Percentiles rank a stretch among this genome's conserved stretches.
These are phyloP conservation scores for Alternaria brassicicola DNA, from an alignment of 2,329 filamentous ascomycete genomes.

Conservation along the genomic window DNA sequence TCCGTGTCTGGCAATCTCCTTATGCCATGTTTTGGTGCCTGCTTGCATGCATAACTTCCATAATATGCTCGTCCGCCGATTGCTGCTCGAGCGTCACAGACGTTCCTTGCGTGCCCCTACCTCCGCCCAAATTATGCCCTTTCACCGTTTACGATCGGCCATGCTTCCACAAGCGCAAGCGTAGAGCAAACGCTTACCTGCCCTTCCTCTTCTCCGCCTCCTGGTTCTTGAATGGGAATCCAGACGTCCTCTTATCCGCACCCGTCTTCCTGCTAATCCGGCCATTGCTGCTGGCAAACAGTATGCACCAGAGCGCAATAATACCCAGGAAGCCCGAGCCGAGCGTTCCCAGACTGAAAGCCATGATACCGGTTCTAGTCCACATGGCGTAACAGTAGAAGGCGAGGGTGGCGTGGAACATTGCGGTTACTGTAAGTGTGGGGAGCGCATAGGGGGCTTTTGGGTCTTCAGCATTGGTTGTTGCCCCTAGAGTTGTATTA, in stretches of 20 bases:
- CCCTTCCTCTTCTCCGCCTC: constrained; percentile 61
- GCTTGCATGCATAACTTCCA: neutral
- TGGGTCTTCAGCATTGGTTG: constrained; percentile 45
- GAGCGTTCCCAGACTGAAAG: constrained; percentile 65
- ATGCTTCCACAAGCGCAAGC: neutral
- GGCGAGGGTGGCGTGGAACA: constrained; percentile 66
- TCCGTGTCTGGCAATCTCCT: neutral
- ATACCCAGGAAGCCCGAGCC: constrained; percentile 64
- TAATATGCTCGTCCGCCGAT: neutral
- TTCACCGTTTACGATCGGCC: neutral
- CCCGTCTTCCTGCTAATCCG: constrained; percentile 67
- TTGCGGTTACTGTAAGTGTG: constrained; percentile 67
- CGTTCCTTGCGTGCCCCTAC: neutral
- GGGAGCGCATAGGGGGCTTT: constrained; percentile 63
- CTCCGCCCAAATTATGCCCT: neutral
- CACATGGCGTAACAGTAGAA: constrained; percentile 70
- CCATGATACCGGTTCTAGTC: constrained; percentile 60
- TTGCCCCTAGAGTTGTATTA: constrained; percentile 32
- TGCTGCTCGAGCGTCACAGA: neutral
- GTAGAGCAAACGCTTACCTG: constrained; percentile 19
- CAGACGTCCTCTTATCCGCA: constrained; percentile 69
- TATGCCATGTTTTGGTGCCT: neutral
- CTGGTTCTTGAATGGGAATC: constrained; percentile 68
- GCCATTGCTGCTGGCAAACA: constrained; percentile 64
- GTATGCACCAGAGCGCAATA: constrained; percentile 68